A percentile compares a stretch with the other conserved stretches of the same genome.
These are phyloP conservation scores for Canavalia gladiata DNA, from an alignment of 306 rosid species.

Conservation along the genomic window DNA sequence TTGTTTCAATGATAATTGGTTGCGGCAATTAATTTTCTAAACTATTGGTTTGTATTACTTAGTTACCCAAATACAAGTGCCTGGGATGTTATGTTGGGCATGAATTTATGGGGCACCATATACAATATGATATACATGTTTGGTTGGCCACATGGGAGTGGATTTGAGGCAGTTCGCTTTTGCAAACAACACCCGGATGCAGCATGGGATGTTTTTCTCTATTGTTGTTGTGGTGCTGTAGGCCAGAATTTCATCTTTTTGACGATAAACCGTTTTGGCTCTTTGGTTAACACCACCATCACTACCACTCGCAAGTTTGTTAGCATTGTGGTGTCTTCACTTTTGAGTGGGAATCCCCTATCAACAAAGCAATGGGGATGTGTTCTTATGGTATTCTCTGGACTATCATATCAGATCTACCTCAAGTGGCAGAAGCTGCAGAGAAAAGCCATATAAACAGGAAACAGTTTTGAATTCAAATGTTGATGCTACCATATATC, in stretches of 20 bases:
- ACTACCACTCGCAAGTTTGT: conserved; percentile 92
- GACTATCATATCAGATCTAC: conserved; percentile 80
- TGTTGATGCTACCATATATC: background rate
- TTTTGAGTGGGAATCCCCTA: conserved; percentile 82
- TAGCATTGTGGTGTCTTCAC: conserved; percentile 84
- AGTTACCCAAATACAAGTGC: conserved; percentile 88
- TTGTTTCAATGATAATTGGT: background rate
- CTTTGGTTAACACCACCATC: conserved; percentile 82
- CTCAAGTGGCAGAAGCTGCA: conserved; percentile 80
- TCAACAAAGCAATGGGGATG: conserved; percentile 86
- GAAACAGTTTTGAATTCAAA: conserved; percentile 54
- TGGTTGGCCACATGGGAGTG: conserved; percentile 74
- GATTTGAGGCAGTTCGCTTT: conserved; percentile 73
- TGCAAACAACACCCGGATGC: conserved; percentile 82
- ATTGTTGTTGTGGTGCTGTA: conserved; percentile 85
- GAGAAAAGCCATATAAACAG: conserved; percentile 64
- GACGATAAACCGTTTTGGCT: conserved; percentile 83
- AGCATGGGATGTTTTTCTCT: conserved; percentile 82
- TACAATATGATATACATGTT: conserved; percentile 85
- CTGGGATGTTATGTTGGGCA: conserved; percentile 89
- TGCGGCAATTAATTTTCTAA: conserved; percentile 32
- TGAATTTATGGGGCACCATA: conserved; percentile 92
- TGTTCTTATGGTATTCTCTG: conserved; percentile 79
- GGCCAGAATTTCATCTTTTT: conserved; percentile 90
- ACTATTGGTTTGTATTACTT: conserved; percentile 25